Evolutionary conservation across 305 asterid species (phyloP).

Genomic region (Fraxinus sp.): DNA sequence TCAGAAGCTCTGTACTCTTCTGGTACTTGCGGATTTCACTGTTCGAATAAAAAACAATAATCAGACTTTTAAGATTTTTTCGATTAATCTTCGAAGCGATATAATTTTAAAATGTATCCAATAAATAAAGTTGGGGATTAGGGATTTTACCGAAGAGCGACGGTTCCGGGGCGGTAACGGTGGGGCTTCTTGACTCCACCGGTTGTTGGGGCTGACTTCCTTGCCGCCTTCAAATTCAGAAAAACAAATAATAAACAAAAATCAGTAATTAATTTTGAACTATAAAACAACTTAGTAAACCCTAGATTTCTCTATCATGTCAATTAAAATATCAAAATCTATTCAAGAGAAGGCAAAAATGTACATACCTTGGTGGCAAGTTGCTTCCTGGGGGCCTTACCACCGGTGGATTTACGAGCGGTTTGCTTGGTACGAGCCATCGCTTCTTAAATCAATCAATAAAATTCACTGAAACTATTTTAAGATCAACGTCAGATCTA

Average conservation of each 20-base stretch:
- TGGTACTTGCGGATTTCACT: conserved; percentile 69
- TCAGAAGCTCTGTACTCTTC: conserved; percentile 67
- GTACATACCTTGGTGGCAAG: conserved; percentile 54
- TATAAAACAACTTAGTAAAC: background rate
- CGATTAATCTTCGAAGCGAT: background rate
- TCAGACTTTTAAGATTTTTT: too few species aligned
- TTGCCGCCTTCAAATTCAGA: conserved; percentile 44
- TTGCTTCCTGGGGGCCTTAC: conserved; percentile 61
- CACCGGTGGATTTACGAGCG: conserved; percentile 60
- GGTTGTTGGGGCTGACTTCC: conserved; percentile 66
- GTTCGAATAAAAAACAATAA: background rate
- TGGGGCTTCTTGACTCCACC: conserved; percentile 78
- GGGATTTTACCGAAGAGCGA: conserved; percentile 55
- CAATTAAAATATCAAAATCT: background rate
- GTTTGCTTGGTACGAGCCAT: conserved; percentile 78
- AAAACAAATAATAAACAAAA: background rate
- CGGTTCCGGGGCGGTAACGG: conserved; percentile 74
- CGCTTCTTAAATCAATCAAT: background rate
- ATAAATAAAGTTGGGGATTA: background rate
- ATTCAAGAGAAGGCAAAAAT: background rate
- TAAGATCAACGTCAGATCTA: background rate
- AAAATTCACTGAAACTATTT: background rate
- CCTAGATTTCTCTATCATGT: background rate
- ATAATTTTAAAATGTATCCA: too few species aligned
- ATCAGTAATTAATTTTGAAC: background rate